Conservation (phyloP, 169 alveolate species). For the Plasmodium yoelii region DNA sequence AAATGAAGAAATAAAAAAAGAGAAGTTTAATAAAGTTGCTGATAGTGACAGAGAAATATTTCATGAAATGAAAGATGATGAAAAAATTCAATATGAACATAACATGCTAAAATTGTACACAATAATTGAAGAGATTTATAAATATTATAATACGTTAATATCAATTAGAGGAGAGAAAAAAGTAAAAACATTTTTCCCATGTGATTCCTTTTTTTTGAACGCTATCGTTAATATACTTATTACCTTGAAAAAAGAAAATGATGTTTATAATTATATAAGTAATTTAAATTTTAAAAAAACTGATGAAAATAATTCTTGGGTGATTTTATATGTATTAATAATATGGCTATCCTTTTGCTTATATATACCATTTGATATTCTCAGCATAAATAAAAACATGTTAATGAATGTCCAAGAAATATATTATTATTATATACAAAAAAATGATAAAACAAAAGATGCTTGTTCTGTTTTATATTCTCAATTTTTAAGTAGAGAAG, state of each 20-base stretch:
- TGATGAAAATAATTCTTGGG: conserved; percentile 62
- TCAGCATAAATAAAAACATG: conserved; percentile 6
- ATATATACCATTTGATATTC: conserved; percentile 42
- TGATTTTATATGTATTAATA: conserved; percentile 29
- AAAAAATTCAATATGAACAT: background rate
- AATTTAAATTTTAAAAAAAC: conserved; percentile 18
- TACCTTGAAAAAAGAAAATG: conserved; percentile 22
- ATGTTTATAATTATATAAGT: conserved; percentile 11
- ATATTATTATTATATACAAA: conserved; percentile 53
- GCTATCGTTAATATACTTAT: conserved; percentile 28
- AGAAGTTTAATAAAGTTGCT: background rate
- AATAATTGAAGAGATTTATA: conserved; percentile 48
- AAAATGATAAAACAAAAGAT: conserved; percentile 65
- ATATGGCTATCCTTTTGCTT: conserved; percentile 64
- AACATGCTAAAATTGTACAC: conserved; percentile 13
- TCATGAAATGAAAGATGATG: background rate
- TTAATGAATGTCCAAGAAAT: conserved; percentile 40
- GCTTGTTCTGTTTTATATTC: conserved; percentile 64
- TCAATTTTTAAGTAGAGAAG: conserved; percentile 52
- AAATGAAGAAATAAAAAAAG: background rate
- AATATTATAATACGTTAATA: conserved; percentile 61
- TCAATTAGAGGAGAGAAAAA: conserved; percentile 68
- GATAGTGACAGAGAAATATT: background rate
- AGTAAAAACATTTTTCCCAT: conserved; percentile 55
- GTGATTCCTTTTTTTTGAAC: conserved; percentile 37